phyloP scores from a whole-genome alignment of 2,329 filamentous ascomycete species.

The Xylaria sp. region DNA sequence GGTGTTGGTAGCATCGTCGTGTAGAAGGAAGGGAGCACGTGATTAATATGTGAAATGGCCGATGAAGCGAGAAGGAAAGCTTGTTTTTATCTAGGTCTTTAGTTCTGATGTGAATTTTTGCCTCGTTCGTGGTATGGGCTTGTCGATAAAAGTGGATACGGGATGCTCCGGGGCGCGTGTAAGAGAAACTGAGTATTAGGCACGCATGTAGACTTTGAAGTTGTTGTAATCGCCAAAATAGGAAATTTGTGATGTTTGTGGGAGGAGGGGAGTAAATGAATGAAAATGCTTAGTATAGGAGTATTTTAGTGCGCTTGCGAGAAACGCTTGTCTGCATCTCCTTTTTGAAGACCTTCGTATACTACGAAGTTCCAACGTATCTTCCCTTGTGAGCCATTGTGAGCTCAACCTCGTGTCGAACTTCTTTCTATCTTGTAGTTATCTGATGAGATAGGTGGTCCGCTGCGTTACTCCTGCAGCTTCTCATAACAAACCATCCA shows the following conservation, averaged over 20 bases:
- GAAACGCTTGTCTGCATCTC: no score
- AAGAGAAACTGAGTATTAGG: neutral
- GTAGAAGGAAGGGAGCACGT: neutral
- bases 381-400: neutral
- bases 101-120: slow-evolving; percentile 26
- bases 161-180: slow-evolving; percentile 21
- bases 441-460: neutral
- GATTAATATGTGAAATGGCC: neutral
- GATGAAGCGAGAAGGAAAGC: neutral
- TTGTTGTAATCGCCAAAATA: neutral
- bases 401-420: neutral
- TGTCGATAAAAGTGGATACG: slow-evolving; percentile 32
- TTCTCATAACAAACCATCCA: neutral
- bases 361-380: neutral
- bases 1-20: slow-evolving; percentile 87
- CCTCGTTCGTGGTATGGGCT: slow-evolving; percentile 12
- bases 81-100: neutral
- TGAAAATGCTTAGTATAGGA: neutral
- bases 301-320: no score
- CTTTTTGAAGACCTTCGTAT: neutral
- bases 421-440: neutral
- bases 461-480: neutral
- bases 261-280: neutral
- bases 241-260: slow-evolving; percentile 4
- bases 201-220: neutral